phyloP scores from a whole-genome alignment of 2,329 filamentous ascomycete genomes.

The Penicillium sp. region DNA sequence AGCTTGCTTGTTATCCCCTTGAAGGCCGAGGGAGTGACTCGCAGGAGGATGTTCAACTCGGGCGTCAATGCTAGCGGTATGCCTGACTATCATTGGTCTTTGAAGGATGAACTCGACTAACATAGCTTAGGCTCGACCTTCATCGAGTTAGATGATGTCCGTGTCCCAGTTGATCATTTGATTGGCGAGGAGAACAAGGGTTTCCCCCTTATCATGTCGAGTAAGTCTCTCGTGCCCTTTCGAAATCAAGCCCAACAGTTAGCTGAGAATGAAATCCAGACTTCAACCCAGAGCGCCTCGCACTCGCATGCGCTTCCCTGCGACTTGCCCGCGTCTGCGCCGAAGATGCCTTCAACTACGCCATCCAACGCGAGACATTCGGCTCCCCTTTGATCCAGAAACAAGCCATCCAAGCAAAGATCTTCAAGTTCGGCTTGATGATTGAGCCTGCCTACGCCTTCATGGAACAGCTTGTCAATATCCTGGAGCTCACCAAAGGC shows the following conservation, averaged over 20 bases:
- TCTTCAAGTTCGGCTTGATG: conserved; percentile 64
- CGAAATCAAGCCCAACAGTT: no score
- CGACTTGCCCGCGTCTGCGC: conserved; percentile 67
- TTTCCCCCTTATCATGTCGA: conserved; percentile 76
- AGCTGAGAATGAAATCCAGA: conserved; percentile 45
- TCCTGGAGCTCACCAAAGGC: conserved; percentile 54
- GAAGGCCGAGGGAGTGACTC: conserved; percentile 64
- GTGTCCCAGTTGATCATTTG: conserved; percentile 71
- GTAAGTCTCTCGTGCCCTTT: conserved; percentile 36
- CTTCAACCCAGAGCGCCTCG: conserved; percentile 77
- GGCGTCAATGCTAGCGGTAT: conserved; percentile 69
- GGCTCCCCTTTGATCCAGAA: conserved; percentile 63
- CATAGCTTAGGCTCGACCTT: conserved; percentile 55
- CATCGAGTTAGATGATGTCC: conserved; percentile 75
- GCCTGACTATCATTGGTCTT: conserved; percentile 11
- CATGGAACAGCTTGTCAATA: conserved; percentile 66
- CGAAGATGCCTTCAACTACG: conserved; percentile 66
- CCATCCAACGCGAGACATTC: conserved; percentile 68
- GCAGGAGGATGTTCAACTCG: conserved; percentile 62
- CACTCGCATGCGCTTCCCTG: conserved; percentile 68
- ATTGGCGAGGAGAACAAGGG: conserved; percentile 72
- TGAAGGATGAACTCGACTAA: neutral
- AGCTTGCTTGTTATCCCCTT: conserved; percentile 71
- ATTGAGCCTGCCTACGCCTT: conserved; percentile 68
- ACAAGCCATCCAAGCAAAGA: conserved; percentile 65